Evolutionary conservation across 352 stramenopile species (phyloP).

Genomic region (Chrysophaeum taylorii): DNA sequence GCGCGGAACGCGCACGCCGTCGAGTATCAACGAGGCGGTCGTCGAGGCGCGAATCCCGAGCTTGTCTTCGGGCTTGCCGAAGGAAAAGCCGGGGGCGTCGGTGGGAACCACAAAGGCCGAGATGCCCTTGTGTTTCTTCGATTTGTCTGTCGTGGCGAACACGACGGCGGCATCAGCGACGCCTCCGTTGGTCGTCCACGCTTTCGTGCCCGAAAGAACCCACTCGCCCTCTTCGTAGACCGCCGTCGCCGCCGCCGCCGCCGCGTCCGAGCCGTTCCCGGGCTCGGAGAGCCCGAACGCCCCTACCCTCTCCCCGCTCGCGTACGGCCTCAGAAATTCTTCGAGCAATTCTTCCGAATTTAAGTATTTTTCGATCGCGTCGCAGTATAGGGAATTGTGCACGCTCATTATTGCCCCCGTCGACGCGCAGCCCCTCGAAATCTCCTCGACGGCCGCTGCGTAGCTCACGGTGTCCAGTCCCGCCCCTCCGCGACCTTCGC

Average conservation of each 20-base stretch:
- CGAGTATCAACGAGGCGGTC: conserved; percentile 84
- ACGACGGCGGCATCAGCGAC: conserved; percentile 88
- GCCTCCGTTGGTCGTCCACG: conserved; percentile 94
- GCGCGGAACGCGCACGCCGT: conserved; percentile 81
- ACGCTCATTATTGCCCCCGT: conserved; percentile 90
- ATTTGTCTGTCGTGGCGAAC: conserved; percentile 83
- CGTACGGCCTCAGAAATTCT: conserved; percentile 70
- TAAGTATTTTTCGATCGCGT: conserved; percentile 81
- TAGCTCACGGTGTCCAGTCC: conserved; percentile 90
- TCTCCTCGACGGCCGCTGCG: conserved; percentile 95
- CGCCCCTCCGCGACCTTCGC: conserved; percentile 68
- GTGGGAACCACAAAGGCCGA: conserved; percentile 94
- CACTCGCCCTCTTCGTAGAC: conserved; percentile 77
- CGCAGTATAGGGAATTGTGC: conserved; percentile 89
- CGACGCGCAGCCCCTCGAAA: conserved; percentile 84
- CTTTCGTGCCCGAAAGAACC: conserved; percentile 86
- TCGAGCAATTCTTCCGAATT: conserved; percentile 72
- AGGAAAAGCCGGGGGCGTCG: conserved; percentile 72
- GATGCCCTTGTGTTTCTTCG: conserved; percentile 89
- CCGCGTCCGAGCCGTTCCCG: conserved; percentile 84
- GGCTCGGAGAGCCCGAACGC: conserved; percentile 89
- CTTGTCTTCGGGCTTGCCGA: conserved; percentile 90
- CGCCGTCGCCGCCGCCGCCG: conserved; percentile 82
- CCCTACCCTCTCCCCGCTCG: conserved; percentile 66
- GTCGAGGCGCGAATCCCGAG: conserved; percentile 86